Percentiles rank a stretch among this genome's conserved stretches.
Evolutionary conservation across 495 filamentous ascomycete species (phyloP).

Genomic region (Xanthoparmelia taractica): DNA sequence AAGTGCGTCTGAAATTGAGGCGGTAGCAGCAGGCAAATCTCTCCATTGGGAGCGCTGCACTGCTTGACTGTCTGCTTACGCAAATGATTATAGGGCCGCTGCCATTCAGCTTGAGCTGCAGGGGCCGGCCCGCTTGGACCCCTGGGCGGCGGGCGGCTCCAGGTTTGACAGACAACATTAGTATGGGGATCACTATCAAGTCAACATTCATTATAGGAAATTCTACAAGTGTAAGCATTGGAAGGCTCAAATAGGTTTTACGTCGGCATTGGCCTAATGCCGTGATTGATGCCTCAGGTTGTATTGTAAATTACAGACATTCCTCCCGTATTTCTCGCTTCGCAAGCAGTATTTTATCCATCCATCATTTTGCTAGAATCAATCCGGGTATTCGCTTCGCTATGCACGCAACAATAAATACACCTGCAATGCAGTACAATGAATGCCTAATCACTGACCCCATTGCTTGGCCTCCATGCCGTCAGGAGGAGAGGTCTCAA

Average conservation of each 20-base stretch:
- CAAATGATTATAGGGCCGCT: not conserved
- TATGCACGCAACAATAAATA: not conserved
- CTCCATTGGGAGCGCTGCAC: not conserved
- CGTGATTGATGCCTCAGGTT: slow-evolving; percentile 17
- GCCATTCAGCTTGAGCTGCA: not conserved
- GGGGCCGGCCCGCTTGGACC: slow-evolving; percentile 12
- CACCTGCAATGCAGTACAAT: not conserved
- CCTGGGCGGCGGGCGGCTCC: not conserved
- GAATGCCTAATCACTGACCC: slow-evolving; percentile 17
- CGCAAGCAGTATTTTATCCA: not conserved
- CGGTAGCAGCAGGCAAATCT: not conserved
- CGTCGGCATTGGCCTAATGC: slow-evolving; percentile 14
- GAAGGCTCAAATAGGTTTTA: not conserved
- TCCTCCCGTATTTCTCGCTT: not conserved
- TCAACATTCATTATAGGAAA: not conserved
- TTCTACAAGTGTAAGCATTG: not conserved
- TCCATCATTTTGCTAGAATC: not conserved
- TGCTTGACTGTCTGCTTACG: not conserved
- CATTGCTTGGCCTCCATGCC: slow-evolving; percentile 69
- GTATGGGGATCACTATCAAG: not conserved
- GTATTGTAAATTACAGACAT: not conserved
- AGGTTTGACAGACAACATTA: not conserved
- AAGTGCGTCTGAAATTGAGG: not conserved
- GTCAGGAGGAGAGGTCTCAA: slow-evolving; percentile 68
- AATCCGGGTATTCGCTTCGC: not conserved